These are phyloP conservation scores for Botrytis fabae DNA, from an alignment of 2,329 filamentous ascomycete species.

Conservation along the genomic window DNA sequence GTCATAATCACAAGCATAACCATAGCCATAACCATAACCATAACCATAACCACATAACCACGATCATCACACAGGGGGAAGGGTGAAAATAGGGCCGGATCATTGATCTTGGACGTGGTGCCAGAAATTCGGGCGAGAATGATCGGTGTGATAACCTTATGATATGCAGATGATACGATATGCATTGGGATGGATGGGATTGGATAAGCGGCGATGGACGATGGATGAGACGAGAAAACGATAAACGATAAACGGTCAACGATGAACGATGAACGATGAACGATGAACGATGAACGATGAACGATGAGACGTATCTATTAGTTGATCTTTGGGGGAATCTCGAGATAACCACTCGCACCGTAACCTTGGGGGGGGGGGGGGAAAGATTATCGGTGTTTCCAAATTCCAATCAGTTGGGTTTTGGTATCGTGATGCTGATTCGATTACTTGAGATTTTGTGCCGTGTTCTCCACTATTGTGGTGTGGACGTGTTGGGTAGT, in stretches of 20 bases:
- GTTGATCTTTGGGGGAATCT: not conserved
- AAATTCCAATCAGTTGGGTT: conserved; percentile 5
- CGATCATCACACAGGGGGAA: not conserved
- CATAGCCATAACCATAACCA: too few species aligned
- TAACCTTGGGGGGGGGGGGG: too few species aligned
- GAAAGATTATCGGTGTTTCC: not conserved
- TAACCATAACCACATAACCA: too few species aligned
- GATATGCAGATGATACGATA: not conserved
- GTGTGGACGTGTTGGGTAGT: not conserved
- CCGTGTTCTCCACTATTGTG: not conserved
- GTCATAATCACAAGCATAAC: too few species aligned
- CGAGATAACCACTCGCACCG: too few species aligned
- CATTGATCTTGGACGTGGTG: not conserved
- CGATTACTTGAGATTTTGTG: not conserved
- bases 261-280: not conserved
- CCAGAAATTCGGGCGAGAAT: not conserved
- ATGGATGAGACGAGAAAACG: too few species aligned
- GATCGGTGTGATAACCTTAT: not conserved
- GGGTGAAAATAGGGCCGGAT: conserved; percentile 1
- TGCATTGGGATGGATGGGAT: not conserved
- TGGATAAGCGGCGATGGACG: not conserved
- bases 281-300: too few species aligned
- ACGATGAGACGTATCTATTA: not conserved
- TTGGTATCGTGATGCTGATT: not conserved
- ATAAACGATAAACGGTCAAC: not conserved